Percentiles rank a stretch among this genome's conserved stretches.
phyloP scores from a whole-genome alignment of 208 protist species.

The Trypanosoma rangeli region DNA sequence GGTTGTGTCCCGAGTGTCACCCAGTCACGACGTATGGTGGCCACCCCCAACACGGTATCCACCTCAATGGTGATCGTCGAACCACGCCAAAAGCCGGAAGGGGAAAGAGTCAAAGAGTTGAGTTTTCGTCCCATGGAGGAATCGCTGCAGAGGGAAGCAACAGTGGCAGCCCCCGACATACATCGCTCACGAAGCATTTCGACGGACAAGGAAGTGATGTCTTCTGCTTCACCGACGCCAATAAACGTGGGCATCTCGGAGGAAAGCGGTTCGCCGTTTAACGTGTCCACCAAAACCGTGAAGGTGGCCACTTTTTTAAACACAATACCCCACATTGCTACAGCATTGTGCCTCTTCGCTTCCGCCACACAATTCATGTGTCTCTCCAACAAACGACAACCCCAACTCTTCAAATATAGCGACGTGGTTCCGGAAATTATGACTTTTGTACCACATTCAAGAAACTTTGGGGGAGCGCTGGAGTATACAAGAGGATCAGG shows the following conservation, averaged over 20 bases:
- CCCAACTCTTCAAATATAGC: slow-evolving; percentile 82
- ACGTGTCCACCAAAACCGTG: slow-evolving; percentile 66
- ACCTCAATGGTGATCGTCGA: slow-evolving; percentile 77
- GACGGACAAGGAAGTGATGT: slow-evolving; percentile 62
- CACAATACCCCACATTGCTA: slow-evolving; percentile 85
- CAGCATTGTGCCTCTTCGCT: slow-evolving; percentile 59
- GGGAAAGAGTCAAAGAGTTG: slow-evolving; percentile 47
- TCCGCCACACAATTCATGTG: slow-evolving; percentile 76
- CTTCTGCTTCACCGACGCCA: slow-evolving; percentile 58
- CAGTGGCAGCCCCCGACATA: slow-evolving; percentile 16
- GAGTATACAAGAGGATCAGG: slow-evolving; percentile 49
- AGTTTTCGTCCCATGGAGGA: slow-evolving; percentile 60
- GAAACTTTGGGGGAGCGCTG: slow-evolving; percentile 38
- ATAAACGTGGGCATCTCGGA: slow-evolving; percentile 68
- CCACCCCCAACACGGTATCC: slow-evolving; percentile 37
- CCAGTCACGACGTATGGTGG: slow-evolving; percentile 77
- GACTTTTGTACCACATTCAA: slow-evolving; percentile 69
- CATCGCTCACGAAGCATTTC: slow-evolving; percentile 70
- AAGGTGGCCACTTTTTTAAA: slow-evolving; percentile 45
- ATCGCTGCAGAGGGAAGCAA: slow-evolving; percentile 68
- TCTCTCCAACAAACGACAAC: slow-evolving; percentile 67
- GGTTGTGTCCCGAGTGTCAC: slow-evolving; percentile 55
- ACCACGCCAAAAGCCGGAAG: slow-evolving; percentile 72
- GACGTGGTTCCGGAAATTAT: slow-evolving; percentile 54
- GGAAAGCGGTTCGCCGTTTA: slow-evolving; percentile 58